Evolutionary conservation across 192 early-diverging fungal species (phyloP), one percentile per base, ranked within the genome.

Genomic region (Coemansia sp.): DNA sequence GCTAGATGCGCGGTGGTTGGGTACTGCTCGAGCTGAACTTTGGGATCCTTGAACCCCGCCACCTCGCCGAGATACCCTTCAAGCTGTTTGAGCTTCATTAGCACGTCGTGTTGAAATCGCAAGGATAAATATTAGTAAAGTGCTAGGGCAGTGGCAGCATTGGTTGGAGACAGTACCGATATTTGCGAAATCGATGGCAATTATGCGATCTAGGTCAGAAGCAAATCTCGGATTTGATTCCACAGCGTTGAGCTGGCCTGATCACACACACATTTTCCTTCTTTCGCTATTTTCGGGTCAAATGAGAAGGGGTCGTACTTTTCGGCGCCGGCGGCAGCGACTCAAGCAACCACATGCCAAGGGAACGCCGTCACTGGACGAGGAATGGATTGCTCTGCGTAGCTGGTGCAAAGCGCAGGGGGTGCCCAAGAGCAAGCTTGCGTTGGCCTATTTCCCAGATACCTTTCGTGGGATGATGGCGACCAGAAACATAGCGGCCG

Each of bases 1-100:
- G 89, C 89, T 20, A 90, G 63, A 54, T 88, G 87, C 30, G 89
- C 73, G 0, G 86, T 85, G 11, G 89, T 90, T 0, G 85, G 84
- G 60, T 90, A 90, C 53, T 90, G 89, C 61, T 90, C 89, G 35
- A 85, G 77, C 50, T 85, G 81, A 50, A 87, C 79, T 69, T 90
- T 89, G 38, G 85, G 85, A 14, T 81, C 66, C 7, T 71, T 79
- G 63, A 89, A 89, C 31, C 75, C 81, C 4, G 67, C 75, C 22
- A 85, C 79, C 42, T 83, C 79, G 60, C 84, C 81, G 14, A 87
- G 79, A 27, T 80, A 67, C 4, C 80, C 76, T 53, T 89, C 87
- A 23, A 89, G 72, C 48, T 86, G 82, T 62, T 87, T 89, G 36
- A 89, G 78, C 52, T 83, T 84, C 87, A 89, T 89, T 26, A 7